Percentiles rank a stretch among this genome's conserved stretches.
phyloP scores from a whole-genome alignment of 495 filamentous ascomycete species.

The Xylaria longipes region DNA sequence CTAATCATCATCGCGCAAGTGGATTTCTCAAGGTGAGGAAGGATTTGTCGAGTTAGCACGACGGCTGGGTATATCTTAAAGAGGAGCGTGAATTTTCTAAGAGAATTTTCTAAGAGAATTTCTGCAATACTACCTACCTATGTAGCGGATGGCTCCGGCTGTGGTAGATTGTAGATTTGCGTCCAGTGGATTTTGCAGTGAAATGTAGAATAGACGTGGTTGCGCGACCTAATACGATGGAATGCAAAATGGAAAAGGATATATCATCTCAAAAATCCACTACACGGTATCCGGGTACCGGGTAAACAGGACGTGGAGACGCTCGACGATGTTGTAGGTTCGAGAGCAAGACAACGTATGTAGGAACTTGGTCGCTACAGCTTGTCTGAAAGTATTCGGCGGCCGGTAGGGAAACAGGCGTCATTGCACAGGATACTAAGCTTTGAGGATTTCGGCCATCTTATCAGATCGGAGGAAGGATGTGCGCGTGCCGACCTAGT shows the following conservation, averaged over 20 bases:
- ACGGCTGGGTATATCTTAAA: slow-evolving; percentile 47
- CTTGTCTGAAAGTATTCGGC: background rate
- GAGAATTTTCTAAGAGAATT: too few species aligned
- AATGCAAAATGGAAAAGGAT: background rate
- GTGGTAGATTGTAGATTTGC: background rate
- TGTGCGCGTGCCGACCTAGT: background rate
- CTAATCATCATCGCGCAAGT: slow-evolving; percentile 43
- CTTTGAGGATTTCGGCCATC: background rate
- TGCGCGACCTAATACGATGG: background rate
- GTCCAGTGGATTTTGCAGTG: background rate
- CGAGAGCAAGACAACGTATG: background rate
- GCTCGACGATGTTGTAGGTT: background rate
- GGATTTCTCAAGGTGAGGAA: slow-evolving; percentile 57
- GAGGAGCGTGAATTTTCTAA: background rate
- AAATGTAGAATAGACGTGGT: background rate
- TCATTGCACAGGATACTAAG: background rate
- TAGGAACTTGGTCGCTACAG: background rate
- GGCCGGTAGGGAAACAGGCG: background rate
- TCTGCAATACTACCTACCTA: background rate
- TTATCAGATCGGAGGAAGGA: background rate
- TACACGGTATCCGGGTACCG: background rate
- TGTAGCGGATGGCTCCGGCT: background rate
- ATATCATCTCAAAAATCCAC: background rate
- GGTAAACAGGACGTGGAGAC: background rate
- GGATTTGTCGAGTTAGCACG: slow-evolving; percentile 63